Base-by-base conservation (phyloP, 2,329 filamentous ascomycete genomes). In the Microdochium bolleyi region DNA sequence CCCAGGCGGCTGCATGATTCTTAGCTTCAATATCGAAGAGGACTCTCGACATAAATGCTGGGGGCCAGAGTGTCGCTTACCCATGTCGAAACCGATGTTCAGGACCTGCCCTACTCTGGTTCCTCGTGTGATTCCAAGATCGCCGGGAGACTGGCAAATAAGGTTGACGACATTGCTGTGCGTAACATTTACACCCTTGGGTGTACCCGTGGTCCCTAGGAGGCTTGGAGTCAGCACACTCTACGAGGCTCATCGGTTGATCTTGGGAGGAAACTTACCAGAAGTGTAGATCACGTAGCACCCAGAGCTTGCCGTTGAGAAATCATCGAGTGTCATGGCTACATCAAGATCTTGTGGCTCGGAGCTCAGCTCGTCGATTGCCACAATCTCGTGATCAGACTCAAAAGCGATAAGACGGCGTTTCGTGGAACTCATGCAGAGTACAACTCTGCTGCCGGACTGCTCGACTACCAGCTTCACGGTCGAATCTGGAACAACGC, bases 71-170 rank as follows among this genome's bases (percentile, higher is more conserved):
- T 32, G 11, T 30, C 19, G 66, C 76, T 60, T 69, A 81, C 79
- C 77, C 79, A 83, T 83, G 56, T 83, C 80, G 56, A 83, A 84
- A 46, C 76, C 77, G 48, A 84, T 74, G 55, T 78, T 82, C 41
- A 83, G 67, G 7, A 82, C 68, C 52, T 80, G 78, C 2, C 75
- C 78, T 8, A 83, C 79, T 13, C 72, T 72, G 11, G 70, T 75
- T 13, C 79, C 79, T 2, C 69, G 63, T 11, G 58, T 64, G 50
- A 83, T 76, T 2, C 73, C 75, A 16, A 84, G 61, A 53, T 72
- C 74, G 5, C 75, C 78, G 0, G 80, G 79, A 22, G 71, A 69
- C 24, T 74, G 62, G 52, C 75, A 73, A 4, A 82, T 65, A 11
- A 80, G 66, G 61, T 83, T 83, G 16, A 74, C 72, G 19, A 82